These are phyloP conservation scores for Candida sanyaensis DNA, from an alignment of 1,139 yeast species.

Conservation along the genomic window DNA sequence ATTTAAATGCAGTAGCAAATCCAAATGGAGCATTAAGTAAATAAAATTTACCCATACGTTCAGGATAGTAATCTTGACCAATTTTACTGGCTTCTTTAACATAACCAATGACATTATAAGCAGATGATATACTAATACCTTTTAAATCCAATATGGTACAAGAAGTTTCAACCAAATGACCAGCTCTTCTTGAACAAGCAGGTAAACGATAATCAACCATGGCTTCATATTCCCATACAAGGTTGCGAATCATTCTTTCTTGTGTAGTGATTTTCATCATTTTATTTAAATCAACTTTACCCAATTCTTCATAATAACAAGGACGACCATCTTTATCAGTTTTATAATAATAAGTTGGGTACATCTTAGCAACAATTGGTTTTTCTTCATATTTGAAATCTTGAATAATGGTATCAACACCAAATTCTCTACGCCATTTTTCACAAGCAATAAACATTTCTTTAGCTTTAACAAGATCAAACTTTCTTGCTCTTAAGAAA, in stretches of 20 bases:
- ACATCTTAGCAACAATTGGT: conserved; percentile 81
- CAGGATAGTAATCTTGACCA: conserved; percentile 98
- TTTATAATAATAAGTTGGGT: conserved; percentile 97
- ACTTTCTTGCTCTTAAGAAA: conserved; percentile 93
- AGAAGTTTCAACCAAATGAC: conserved; percentile 84
- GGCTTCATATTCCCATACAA: conserved; percentile 97
- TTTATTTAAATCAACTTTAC: conserved; percentile 83
- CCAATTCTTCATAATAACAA: conserved; percentile 90
- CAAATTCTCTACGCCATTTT: conserved; percentile 86
- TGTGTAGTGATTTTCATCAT: conserved; percentile 94
- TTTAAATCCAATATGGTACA: conserved; percentile 95
- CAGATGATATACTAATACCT: conserved; percentile 85
- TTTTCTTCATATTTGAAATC: conserved; percentile 92
- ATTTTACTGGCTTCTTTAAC: conserved; percentile 90
- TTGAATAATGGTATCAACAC: conserved; percentile 79
- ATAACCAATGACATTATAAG: conserved; percentile 82
- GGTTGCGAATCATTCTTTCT: conserved; percentile 93
- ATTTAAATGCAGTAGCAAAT: conserved; percentile 86
- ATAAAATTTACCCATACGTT: conserved; percentile 98
- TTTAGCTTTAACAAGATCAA: conserved; percentile 76
- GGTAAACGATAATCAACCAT: conserved; percentile 84
- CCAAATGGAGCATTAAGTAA: conserved; percentile 97
- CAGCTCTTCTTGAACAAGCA: conserved; percentile 86
- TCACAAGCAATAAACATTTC: conserved; percentile 88
- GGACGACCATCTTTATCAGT: conserved; percentile 98